Conservation (phyloP, 2,329 filamentous ascomycete species). For the Fusarium globosum region DNA sequence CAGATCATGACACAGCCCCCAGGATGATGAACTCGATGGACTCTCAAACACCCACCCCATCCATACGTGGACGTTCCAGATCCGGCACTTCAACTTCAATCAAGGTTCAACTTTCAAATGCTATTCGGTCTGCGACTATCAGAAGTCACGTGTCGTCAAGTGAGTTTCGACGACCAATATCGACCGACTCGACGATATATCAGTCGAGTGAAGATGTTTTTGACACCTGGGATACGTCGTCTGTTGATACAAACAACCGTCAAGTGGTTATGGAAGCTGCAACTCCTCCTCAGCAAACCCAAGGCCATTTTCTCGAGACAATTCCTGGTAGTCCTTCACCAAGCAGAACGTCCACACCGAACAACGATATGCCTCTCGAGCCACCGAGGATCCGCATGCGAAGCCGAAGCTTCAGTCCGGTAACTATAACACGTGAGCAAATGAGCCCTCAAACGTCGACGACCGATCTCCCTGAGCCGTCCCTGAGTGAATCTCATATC, state of each 20-base stretch:
- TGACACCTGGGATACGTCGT: constrained; percentile 80
- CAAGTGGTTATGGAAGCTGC: constrained; percentile 66
- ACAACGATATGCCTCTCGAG: constrained; percentile 67
- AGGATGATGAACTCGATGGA: constrained; percentile 51
- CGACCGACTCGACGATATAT: constrained; percentile 58
- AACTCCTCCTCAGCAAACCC: constrained; percentile 56
- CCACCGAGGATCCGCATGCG: constrained; percentile 58
- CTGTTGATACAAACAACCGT: constrained; percentile 70
- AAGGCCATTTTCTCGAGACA: constrained; percentile 71
- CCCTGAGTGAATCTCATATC: constrained; percentile 72
- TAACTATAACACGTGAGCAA: constrained; percentile 48
- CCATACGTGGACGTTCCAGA: constrained; percentile 49
- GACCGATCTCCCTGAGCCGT: constrained; percentile 63
- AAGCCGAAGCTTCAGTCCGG: constrained; percentile 65
- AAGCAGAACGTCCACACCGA: constrained; percentile 74
- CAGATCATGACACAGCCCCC: constrained; percentile 47
- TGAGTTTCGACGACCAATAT: constrained; percentile 58
- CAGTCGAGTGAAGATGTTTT: constrained; percentile 70
- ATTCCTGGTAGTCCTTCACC: constrained; percentile 75
- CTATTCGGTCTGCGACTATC: constrained; percentile 66
- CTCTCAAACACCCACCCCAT: constrained; percentile 56
- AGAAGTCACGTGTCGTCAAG: constrained; percentile 64
- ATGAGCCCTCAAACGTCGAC: constrained; percentile 43
- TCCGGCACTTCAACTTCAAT: constrained; percentile 44
- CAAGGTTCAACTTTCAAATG: constrained; percentile 56